A percentile compares a stretch with the other conserved stretches of the same genome.
Conservation (phyloP, 1,139 yeast species). For the Geotrichum carabidarum region DNA sequence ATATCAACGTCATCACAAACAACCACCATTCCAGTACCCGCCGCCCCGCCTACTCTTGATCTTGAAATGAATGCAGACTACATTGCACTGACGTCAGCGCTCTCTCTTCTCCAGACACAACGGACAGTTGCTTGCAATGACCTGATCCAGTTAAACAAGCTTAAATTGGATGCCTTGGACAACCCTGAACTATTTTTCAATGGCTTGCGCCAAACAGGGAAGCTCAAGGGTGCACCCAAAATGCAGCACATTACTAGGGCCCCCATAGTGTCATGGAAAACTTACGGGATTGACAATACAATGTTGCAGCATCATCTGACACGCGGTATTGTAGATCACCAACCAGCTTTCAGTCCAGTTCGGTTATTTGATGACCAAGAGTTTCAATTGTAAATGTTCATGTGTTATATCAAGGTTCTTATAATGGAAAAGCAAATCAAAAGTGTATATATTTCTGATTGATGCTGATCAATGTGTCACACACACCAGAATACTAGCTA, state of each 20-base stretch:
- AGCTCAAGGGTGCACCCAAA: not conserved
- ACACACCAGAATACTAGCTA: not conserved
- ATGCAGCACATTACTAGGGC: conserved; percentile 15
- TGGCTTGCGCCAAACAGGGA: not conserved
- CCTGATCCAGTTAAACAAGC: conserved; percentile 26
- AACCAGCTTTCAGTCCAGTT: not conserved
- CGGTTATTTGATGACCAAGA: conserved; percentile 11
- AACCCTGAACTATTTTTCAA: conserved; percentile 28
- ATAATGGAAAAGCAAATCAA: not conserved
- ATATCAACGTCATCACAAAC: not conserved
- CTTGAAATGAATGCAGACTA: conserved; percentile 30
- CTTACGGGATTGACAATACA: conserved; percentile 8
- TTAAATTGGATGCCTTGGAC: conserved; percentile 29
- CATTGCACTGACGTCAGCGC: conserved; percentile 33
- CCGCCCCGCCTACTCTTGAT: not conserved
- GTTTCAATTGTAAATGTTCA: not conserved
- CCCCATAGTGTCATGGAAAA: conserved; percentile 10
- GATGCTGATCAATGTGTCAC: not conserved
- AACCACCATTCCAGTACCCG: not conserved
- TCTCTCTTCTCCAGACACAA: conserved; percentile 29
- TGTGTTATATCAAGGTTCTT: not conserved
- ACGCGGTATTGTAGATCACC: conserved; percentile 8
- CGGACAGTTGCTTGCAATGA: conserved; percentile 28
- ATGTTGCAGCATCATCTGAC: conserved; percentile 7
- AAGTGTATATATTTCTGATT: not conserved